These are phyloP conservation scores for Fusarium udum DNA, from an alignment of 2,329 filamentous ascomycete genomes.

Conservation along the genomic window DNA sequence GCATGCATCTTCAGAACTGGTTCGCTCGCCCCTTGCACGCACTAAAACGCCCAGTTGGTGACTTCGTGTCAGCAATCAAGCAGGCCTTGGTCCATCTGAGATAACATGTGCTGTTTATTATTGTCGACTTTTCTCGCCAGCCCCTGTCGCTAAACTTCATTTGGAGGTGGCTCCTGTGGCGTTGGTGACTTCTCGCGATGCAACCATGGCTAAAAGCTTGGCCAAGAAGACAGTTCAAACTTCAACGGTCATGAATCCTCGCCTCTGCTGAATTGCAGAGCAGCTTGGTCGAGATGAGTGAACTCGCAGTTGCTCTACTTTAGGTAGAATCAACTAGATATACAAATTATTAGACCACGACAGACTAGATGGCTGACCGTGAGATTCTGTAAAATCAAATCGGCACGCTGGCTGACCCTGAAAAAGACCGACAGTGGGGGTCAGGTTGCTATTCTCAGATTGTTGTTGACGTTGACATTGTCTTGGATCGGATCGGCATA, in stretches of 20 bases:
- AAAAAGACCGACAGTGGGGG: conserved; percentile 19
- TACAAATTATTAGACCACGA: conserved; percentile 8
- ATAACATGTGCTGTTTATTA: conserved; percentile 27
- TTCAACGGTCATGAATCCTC: background rate
- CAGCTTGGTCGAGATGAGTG: conserved; percentile 9
- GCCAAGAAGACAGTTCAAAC: conserved; percentile 6
- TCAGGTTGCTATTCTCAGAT: conserved; percentile 12
- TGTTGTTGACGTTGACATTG: background rate
- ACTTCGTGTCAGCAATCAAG: conserved; percentile 34
- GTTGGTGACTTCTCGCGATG: conserved; percentile 8
- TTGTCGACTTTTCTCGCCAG: conserved; percentile 33
- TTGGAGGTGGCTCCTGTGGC: conserved; percentile 20
- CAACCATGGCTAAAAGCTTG: conserved; percentile 16
- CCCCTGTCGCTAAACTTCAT: conserved; percentile 14
- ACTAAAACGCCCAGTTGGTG: conserved; percentile 29
- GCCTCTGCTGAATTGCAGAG: background rate
- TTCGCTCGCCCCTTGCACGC: conserved; percentile 21
- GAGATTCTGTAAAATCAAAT: background rate
- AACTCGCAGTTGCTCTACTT: conserved; percentile 28
- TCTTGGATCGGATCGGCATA: conserved; percentile 5
- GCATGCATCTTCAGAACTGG: conserved; percentile 13
- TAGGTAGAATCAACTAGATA: conserved; percentile 27
- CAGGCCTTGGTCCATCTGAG: background rate
- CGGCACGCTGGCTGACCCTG: background rate
- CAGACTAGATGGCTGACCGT: background rate